These are phyloP conservation scores for Ophiobolus disseminans DNA, from an alignment of 2,329 filamentous ascomycete genomes.

Conservation along the genomic window DNA sequence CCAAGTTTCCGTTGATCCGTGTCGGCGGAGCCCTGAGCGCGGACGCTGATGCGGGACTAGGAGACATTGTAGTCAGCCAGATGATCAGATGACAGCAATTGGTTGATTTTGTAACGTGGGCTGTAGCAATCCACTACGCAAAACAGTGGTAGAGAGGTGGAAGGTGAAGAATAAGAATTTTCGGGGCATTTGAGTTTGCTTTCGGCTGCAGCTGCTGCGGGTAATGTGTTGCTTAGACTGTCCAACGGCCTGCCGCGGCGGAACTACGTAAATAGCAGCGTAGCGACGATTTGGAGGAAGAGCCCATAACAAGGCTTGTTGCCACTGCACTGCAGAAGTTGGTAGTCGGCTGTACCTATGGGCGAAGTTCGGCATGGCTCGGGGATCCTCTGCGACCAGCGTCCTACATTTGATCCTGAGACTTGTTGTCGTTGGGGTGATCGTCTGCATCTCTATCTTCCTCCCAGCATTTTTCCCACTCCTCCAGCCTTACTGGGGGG, in stretches of 20 bases:
- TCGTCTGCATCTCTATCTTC: constrained; percentile 18
- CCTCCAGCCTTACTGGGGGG: constrained; percentile 13
- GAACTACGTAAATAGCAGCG: constrained; percentile 1
- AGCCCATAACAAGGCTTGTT: too few species aligned
- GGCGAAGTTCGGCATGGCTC: constrained; percentile 1
- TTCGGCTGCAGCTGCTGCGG: background rate
- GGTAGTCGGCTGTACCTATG: background rate
- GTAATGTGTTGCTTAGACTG: too few species aligned
- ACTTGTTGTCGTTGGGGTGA: constrained; percentile 11
- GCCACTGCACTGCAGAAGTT: background rate
- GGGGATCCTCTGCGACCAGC: background rate
- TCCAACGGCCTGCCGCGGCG: background rate
- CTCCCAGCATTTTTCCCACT: constrained; percentile 18
- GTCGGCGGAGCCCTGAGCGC: constrained; percentile 4
- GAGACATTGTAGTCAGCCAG: constrained; percentile 8
- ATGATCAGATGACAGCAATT: background rate
- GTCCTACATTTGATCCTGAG: constrained; percentile 1
- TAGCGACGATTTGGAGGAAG: background rate
- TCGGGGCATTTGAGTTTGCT: background rate
- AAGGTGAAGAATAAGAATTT: background rate
- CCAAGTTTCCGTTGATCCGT: constrained; percentile 1
- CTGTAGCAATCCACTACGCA: background rate
- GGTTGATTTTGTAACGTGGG: background rate
- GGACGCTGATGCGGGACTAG: constrained; percentile 15
- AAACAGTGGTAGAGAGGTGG: background rate